Evolutionary conservation across 805 yeast genomes (phyloP).

Genomic region (Saccharomycopsis malanga): DNA sequence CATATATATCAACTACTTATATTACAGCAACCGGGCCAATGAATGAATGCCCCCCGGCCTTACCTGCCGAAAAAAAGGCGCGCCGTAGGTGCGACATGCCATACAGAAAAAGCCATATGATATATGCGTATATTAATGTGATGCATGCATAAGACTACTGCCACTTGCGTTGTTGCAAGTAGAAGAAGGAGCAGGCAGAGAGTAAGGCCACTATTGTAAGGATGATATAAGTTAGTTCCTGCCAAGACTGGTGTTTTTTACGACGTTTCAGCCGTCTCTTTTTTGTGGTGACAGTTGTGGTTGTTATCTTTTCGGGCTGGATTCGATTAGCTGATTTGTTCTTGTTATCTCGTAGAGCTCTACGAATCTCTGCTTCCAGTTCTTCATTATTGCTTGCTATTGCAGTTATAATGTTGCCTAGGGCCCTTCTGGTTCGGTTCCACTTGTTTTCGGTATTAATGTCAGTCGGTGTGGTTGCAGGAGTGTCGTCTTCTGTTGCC

Average conservation of each 20-base stretch:
- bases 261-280: background rate
- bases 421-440: background rate
- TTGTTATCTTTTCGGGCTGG: background rate
- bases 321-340: background rate
- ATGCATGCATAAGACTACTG: no score
- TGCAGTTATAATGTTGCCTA: background rate
- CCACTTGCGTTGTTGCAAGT: conserved; percentile 14
- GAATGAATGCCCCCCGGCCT: no score
- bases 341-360: background rate
- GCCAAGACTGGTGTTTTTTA: background rate
- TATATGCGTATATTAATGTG: no score
- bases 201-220: conserved; percentile 8
- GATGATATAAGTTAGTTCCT: background rate
- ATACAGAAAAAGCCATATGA: no score
- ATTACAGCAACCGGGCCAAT: no score
- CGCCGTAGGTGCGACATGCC: no score
- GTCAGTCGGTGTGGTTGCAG: no score
- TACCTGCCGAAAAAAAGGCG: no score
- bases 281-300: background rate
- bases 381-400: background rate
- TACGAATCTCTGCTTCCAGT: background rate
- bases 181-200: conserved; percentile 1
- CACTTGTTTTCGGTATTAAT: no score
- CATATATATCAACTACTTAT: no score
- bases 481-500: no score